Conservation (phyloP, 768 basidiomycete species). For the Gloeostereum incarnatum region DNA sequence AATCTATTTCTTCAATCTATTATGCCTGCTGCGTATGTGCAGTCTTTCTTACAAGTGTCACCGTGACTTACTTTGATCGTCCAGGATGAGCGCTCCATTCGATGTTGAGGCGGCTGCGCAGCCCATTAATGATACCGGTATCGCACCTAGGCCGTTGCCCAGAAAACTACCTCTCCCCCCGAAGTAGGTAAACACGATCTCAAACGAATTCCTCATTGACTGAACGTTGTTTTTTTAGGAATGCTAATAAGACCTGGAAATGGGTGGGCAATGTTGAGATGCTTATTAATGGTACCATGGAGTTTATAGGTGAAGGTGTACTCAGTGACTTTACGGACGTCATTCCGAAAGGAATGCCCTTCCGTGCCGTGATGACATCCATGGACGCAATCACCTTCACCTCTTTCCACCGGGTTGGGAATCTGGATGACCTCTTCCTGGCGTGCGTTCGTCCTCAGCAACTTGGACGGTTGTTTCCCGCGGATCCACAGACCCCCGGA, state of each 20-base stretch:
- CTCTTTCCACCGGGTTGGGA: constrained; percentile 37
- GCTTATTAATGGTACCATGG: constrained; percentile 23
- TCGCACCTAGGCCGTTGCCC: no score
- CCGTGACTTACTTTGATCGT: no score
- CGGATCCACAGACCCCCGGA: constrained; percentile 1
- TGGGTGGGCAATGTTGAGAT: constrained; percentile 54
- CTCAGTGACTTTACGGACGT: constrained; percentile 36
- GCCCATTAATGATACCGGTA: no score
- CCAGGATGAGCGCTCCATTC: no score
- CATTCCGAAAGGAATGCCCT: constrained; percentile 29
- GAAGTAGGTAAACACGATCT: no score
- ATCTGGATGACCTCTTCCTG: constrained; percentile 35
- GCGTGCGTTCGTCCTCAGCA: constrained; percentile 45
- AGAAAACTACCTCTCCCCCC: no score
- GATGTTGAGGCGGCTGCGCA: no score
- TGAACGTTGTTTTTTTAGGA: constrained; percentile 31
- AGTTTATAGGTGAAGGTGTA: constrained; percentile 38
- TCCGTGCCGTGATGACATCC: constrained; percentile 36
- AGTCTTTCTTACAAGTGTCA: no score
- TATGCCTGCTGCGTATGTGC: no score
- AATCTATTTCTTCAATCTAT: no score
- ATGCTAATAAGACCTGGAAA: constrained; percentile 52
- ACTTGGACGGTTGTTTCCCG: constrained; percentile 38
- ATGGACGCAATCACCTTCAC: constrained; percentile 31
- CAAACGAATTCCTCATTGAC: no score